Evolutionary conservation across 495 filamentous ascomycete genomes (phyloP), one percentile per base, ranked within the genome.

Genomic region (Daldinia vernicosa): DNA sequence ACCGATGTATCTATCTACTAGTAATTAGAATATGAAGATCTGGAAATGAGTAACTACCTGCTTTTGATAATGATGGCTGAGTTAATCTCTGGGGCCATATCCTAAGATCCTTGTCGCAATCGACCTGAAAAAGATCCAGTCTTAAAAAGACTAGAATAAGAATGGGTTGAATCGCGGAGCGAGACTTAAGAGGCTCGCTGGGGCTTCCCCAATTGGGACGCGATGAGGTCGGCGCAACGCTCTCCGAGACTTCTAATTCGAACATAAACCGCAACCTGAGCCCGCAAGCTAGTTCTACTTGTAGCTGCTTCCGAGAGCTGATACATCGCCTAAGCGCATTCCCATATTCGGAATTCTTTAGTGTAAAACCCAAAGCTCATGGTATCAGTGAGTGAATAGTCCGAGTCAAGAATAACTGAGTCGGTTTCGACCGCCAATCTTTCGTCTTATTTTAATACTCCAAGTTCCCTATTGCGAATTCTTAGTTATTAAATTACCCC

Each of bases 141-240:
- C 63, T 59, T 35, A 15, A 15, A 40, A 33, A 50, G 37, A 40
- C 22, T 33, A 17, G 39, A 47, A 12, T 26, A 11, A 5, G 28
- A 30, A 54, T 56, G 59, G 8, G 1, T 19, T 63, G 43, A 19
- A 60, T 17, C 22, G 61, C 57, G 45, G 60, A 43, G 3, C 50
- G n/a, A 6, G 7, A 39, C 6, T 32, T 4, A 32, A 60, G 65
- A 69, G 60, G 66, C 62, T 66, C 60, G 54, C 47, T 22, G 66
- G 51, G 15, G 52, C 22, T 59, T 67, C 35, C 59, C 59, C 52
- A 27, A 70, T 72, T 9, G 14, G 60, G 63, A 53, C 33, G 53
- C 22, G 22, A 57, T 66, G 75, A 75, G 54, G 66, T 69, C 75
- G 75, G 75, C 67, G 69, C 51, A 24, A 75, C 28, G 56, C 30